Evolutionary conservation across 2,329 filamentous ascomycete species (phyloP).

Genomic region (Xylaria sp.): DNA sequence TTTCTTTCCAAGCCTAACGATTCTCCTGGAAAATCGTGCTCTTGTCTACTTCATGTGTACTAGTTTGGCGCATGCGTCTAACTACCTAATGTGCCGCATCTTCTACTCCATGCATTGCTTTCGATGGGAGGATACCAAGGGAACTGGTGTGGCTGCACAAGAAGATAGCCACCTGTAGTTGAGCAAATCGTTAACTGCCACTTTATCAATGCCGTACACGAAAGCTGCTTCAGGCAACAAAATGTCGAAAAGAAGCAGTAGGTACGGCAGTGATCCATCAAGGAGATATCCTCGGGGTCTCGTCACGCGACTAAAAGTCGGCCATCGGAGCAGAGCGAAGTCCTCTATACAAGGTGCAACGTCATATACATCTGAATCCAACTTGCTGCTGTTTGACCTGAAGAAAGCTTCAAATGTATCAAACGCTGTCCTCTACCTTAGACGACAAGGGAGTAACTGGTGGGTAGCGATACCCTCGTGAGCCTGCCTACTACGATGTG

Average conservation of each 20-base stretch:
- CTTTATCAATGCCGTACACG: too few species aligned
- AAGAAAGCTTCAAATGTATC: neutral
- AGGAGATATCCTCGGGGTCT: too few species aligned
- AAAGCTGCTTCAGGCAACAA: neutral
- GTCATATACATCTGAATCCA: neutral
- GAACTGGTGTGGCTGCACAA: neutral
- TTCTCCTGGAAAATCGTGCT: neutral
- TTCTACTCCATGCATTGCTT: neutral
- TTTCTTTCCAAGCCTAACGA: neutral
- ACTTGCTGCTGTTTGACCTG: neutral
- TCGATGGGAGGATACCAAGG: neutral
- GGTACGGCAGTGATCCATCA: too few species aligned
- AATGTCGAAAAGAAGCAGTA: conserved; percentile 9
- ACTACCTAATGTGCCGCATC: neutral
- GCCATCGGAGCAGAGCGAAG: neutral
- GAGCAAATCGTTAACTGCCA: neutral
- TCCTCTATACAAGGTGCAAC: neutral
- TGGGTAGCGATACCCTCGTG: neutral
- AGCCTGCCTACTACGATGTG: neutral
- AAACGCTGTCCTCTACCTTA: neutral
- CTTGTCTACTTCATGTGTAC: neutral
- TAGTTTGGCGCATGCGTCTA: too few species aligned
- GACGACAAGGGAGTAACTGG: neutral
- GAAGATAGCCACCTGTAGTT: neutral
- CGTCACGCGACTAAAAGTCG: too few species aligned